Evolutionary conservation across 2,329 filamentous ascomycete genomes (phyloP), one percentile per base, ranked within the genome.

Genomic region (Diaporthe ilicicola): DNA sequence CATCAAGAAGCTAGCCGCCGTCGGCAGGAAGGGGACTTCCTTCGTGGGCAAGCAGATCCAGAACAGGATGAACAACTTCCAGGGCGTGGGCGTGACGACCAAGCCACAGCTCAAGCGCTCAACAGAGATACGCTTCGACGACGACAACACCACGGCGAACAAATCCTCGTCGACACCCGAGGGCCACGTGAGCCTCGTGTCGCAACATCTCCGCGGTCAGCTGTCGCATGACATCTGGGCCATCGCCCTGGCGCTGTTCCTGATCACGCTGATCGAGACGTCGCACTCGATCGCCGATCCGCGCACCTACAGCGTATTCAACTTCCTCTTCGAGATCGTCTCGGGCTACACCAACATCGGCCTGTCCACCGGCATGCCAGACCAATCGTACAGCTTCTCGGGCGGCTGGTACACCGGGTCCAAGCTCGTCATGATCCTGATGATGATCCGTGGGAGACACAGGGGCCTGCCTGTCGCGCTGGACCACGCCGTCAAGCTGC

Each of bases 141-240:
- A 69, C 12, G 29, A 39, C 15, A 65, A 53, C 73, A 17, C 69
- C 65, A 5, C 72, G 51, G 54, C 74, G 53, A 19, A 10, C 39
- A 34, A 34, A 34, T 48, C 56, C 17, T 17, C 42, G 10, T 27
- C 46, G 24, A 68, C 55, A 10, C 71, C 67, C 42, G 74, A 74
- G 44, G 75, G 74, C n/a, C 65, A 71, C 22, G 69, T 72, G 29
- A 74, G 72, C 50, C 72, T 74, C 6, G 71, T 73, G 12, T 73
- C 65, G 44, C 84, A 87, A 72, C 89, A 92, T 76, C 82, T 92
- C 27, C 86, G 88, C n/a, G 86, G 86, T 7, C 90, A 92, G 77
- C 84, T 92, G 2, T 87, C 89, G 37, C 89, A 92, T 77, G 91
- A 92, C 75, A 82, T 92, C 19, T 92, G 90, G 90, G 89, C 86